Base-by-base conservation (phyloP, 331 rosid genomes). In the Pyrus hybrid region DNA sequence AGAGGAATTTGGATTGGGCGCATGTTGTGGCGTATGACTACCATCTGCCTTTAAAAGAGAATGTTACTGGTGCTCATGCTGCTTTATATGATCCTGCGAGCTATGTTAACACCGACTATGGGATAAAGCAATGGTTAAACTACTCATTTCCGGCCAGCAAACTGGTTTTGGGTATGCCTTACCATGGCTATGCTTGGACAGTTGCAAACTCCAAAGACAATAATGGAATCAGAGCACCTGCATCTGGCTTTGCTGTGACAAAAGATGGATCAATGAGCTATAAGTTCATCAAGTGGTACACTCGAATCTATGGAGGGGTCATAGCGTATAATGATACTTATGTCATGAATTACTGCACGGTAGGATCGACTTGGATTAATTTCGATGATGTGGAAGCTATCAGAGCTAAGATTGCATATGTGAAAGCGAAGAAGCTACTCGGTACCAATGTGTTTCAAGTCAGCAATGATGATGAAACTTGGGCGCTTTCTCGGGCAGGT, bases 151-250 rank as follows among this genome's bases (percentile, higher is more conserved):
- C 78, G 0, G 75, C 87, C 47, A 80, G 25, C 26, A 91, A 88
- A 66, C 72, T 91, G 25, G 79, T 84, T 56, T 69, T 88, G 41
- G 92, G 96, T 3, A 76, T 91, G 69, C 82, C 93, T 54, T 91
- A 77, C 72, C 89, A 91, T 57, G 93, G 96, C 23, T 87, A 67
- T 53, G 87, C 83, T 2, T 91, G 93, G 96, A 74, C 26, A 26
- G 76, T 91, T 8, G 82, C 2, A 54, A 77, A 77, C 67, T 63
- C 80, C 12, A 49, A 67, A 6, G 79, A 57, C 13, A 68, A 53
- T 62, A 68, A 43, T 74, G 82, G 32, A 2, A 51, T 79, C 30
- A 77, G 85, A 30, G 69, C 83, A 33, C 66, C 77, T 13, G 77
- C 87, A 20, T 37, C 71, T 2, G 86, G 85, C n/a, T 1, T 8